Evolutionary conservation across 495 filamentous ascomycete species (phyloP).

Genomic region (Neurospora tetrasperma): DNA sequence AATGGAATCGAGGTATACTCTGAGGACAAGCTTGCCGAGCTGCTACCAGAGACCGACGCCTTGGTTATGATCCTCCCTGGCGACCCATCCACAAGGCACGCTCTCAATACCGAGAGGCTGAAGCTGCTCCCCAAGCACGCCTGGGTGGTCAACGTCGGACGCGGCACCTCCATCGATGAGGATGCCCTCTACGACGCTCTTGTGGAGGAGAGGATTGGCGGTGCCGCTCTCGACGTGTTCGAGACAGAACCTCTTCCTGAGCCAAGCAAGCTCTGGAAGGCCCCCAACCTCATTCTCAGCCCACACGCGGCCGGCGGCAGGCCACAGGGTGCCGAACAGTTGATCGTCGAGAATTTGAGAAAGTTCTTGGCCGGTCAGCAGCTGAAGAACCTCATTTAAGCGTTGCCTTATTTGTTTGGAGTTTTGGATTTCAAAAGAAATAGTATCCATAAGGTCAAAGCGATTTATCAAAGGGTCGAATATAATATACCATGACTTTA

Average conservation of each 20-base stretch:
- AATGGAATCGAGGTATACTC: conserved; percentile 42
- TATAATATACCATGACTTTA: not conserved
- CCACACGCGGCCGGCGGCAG: conserved; percentile 42
- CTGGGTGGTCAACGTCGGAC: conserved; percentile 74
- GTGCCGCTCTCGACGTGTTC: conserved; percentile 68
- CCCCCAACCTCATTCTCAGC: conserved; percentile 31
- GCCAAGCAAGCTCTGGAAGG: conserved; percentile 26
- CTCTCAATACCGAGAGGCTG: conserved; percentile 56
- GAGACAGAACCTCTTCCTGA: conserved; percentile 57
- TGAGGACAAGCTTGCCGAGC: conserved; percentile 38
- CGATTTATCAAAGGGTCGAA: not conserved
- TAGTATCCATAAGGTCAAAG: not conserved
- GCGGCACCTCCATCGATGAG: conserved; percentile 73
- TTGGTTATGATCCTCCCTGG: conserved; percentile 67
- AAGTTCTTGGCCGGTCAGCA: conserved; percentile 42
- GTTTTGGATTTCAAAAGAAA: not conserved
- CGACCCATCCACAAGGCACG: conserved; percentile 56
- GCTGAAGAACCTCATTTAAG: conserved; percentile 41
- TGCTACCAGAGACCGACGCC: conserved; percentile 60
- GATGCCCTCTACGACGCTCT: conserved; percentile 64
- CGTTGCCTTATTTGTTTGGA: not conserved
- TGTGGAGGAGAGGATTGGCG: conserved; percentile 54
- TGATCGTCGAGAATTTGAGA: conserved; percentile 45
- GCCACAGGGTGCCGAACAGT: conserved; percentile 41
- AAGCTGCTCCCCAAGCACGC: conserved; percentile 65